A percentile compares a stretch with the other conserved stretches of the same genome.
Evolutionary conservation across 1,284 basidiomycete genomes (phyloP).

Genomic region (Cutaneotrichosporon cutaneum): DNA sequence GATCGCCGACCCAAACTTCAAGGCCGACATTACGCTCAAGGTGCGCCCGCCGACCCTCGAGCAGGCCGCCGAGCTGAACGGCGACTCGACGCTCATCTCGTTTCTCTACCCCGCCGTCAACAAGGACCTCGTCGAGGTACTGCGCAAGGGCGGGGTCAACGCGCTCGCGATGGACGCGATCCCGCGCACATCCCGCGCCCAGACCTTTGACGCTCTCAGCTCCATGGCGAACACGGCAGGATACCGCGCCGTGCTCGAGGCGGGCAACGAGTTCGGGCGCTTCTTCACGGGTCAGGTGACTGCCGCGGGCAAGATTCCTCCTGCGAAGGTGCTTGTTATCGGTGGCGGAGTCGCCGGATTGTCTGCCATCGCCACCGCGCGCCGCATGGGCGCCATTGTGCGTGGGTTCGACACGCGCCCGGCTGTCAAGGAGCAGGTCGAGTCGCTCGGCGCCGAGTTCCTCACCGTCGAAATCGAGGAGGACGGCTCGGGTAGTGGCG

Average conservation of each 20-base stretch:
- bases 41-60: conserved; percentile 63
- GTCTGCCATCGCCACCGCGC: conserved; percentile 75
- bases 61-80: conserved; percentile 63
- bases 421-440: conserved; percentile 78
- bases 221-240: conserved; percentile 88
- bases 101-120: conserved; percentile 80
- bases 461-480: conserved; percentile 73
- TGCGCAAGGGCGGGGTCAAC: conserved; percentile 64
- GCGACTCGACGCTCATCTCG: conserved; percentile 74
- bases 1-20: conserved; percentile 61
- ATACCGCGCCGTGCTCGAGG: conserved; percentile 82
- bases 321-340: conserved; percentile 78
- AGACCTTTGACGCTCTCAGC: conserved; percentile 79
- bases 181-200: conserved; percentile 79
- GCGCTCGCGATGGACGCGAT: conserved; percentile 82
- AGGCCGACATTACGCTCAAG: conserved; percentile 71
- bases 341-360: conserved; percentile 82
- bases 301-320: conserved; percentile 73
- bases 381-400: conserved; percentile 76
- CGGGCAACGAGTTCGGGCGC: conserved; percentile 78
- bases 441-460: conserved; percentile 81
- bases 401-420: conserved; percentile 80
- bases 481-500: conserved; percentile 73
- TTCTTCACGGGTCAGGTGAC: conserved; percentile 85
- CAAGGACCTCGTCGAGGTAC: conserved; percentile 65